Percentiles rank a stretch among this genome's conserved stretches.
These are phyloP conservation scores for Gautieria morchelliformis DNA, from an alignment of 768 basidiomycete species.

Conservation along the genomic window DNA sequence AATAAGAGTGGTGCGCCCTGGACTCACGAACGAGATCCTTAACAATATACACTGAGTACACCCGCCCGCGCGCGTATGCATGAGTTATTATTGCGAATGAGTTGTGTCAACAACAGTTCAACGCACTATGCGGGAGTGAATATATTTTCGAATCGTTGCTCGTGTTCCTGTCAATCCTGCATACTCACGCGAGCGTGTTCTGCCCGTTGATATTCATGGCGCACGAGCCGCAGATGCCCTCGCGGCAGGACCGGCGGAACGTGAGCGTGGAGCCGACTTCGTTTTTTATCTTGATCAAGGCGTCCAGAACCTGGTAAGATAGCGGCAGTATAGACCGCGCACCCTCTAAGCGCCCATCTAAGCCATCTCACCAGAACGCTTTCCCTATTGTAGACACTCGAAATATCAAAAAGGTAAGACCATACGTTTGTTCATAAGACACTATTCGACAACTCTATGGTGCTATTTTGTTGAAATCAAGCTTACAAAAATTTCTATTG, in stretches of 20 bases:
- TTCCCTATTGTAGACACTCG: no score
- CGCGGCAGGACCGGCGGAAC: slow-evolving; percentile 86
- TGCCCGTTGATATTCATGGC: slow-evolving; percentile 99
- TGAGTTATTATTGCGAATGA: background rate
- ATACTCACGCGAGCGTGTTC: slow-evolving; percentile 96
- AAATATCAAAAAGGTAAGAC: no score
- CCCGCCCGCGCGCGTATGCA: background rate
- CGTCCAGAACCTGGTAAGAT: slow-evolving; percentile 82
- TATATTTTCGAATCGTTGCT: slow-evolving; percentile 83
- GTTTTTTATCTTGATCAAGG: slow-evolving; percentile 98
- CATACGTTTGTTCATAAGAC: no score
- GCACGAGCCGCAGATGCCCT: slow-evolving; percentile 96
- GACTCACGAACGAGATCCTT: slow-evolving; percentile 83
- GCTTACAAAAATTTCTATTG: no score
- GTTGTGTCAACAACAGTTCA: background rate
- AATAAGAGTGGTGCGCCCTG: background rate
- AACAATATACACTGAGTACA: slow-evolving; percentile 81
- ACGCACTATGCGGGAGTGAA: slow-evolving; percentile 92
- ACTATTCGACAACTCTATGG: no score
- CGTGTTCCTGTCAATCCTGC: slow-evolving; percentile 77
- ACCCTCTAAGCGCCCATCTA: no score
- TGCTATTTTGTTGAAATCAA: no score
- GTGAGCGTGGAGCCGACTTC: slow-evolving; percentile 95
- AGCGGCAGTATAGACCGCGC: no score
- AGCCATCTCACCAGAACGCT: no score